Base-by-base conservation (phyloP, 2,329 filamentous ascomycete species). In the Neopestalotiopsis sp. region DNA sequence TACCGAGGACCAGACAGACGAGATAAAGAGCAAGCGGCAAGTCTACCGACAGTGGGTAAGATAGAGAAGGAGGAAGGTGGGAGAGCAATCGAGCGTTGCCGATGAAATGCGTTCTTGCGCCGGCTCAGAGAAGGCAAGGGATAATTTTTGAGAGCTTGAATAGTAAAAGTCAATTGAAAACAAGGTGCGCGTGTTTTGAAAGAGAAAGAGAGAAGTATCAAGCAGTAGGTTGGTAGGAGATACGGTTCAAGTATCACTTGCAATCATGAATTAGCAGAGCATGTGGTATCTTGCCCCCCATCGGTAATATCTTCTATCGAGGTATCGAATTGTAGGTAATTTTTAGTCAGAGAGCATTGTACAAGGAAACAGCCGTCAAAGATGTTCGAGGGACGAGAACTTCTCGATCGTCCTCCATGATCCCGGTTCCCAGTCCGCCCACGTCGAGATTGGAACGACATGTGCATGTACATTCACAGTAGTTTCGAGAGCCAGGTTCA, bases 261-360 rank as follows among this genome's bases (percentile, higher is more conserved):
- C 17, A 53, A n/a, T 53, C n/a, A 20, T 20, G 20, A 10, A 53
- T 53, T 17, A 28, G 24, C 24, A 28, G 24, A 28, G 14, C 45
- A 53, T 62, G 59, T 38, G 30, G 59, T 30, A 5, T 59, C 49
- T 7, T 40, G 32, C 17, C 28, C 30, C 59, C 13, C 10, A 32
- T 62, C 28, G 40, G n/a, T 62, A 38, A 13, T 62, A 30, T 62
- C n/a, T 7, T 62, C 30, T 38, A 17, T 62, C 59, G 59, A 62
- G 30, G 59, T 62, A 62, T 62, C 17, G n/a, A 38, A n/a, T 7
- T 38, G 34, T 14, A 34, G 34, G 34, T 34, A 34, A 28, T 59
- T 59, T 14, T 62, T 62, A 62, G 59, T 62, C 59, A 62, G 10
- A 38, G 28, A 34, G 59, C 13, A 62, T 38, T 62, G 34, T 62